Conservation (phyloP, 2,329 filamentous ascomycete species). For the Sarocladiaceae sp. region DNA sequence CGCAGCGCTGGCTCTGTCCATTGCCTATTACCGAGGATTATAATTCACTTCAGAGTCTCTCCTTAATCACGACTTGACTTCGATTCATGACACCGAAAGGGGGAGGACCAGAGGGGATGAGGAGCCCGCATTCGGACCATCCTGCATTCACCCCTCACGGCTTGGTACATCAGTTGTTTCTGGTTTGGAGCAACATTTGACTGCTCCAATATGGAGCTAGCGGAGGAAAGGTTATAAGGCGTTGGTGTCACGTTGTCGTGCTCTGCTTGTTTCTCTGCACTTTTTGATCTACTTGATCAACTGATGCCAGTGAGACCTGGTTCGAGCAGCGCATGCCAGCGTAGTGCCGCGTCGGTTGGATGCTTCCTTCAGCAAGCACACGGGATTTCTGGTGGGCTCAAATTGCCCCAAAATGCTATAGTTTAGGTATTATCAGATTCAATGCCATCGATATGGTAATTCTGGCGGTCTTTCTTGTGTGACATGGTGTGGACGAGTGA, state of each 20-base stretch:
- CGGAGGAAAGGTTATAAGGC: not conserved
- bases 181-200: not conserved
- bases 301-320: not conserved
- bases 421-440: slow-evolving; percentile 4
- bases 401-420: not conserved
- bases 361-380: not conserved
- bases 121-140: not conserved
- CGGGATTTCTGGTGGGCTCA: not conserved
- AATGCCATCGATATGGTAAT: not conserved
- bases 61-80: slow-evolving; percentile 22
- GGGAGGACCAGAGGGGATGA: not conserved
- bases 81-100: slow-evolving; percentile 7
- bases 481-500: no score
- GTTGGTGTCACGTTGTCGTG: not conserved
- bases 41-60: slow-evolving; percentile 37
- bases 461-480: no score
- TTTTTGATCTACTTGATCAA: not conserved
- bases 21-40: slow-evolving; percentile 20
- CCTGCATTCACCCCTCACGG: not conserved
- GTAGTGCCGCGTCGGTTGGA: not conserved
- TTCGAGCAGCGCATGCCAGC: not conserved
- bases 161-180: slow-evolving; percentile 5
- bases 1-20: slow-evolving; percentile 20
- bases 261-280: not conserved
- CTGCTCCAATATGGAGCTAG: not conserved